These are phyloP conservation scores for Lasiodiplodia theobromae DNA, from an alignment of 2,329 filamentous ascomycete species.

Conservation along the genomic window DNA sequence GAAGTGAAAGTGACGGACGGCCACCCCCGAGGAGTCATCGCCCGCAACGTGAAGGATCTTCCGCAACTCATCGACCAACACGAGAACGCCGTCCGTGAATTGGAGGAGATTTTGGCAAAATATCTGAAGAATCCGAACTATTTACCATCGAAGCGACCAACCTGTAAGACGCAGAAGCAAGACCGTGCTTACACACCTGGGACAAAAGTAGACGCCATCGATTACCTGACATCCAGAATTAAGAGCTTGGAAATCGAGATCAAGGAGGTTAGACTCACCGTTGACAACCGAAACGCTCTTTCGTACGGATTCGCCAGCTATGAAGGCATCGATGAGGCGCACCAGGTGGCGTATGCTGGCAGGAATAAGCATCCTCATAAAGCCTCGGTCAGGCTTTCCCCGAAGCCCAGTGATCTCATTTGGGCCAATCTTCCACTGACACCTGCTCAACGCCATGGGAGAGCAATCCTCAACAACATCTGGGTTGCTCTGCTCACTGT, in stretches of 20 bases:
- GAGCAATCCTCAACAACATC: constrained; percentile 78
- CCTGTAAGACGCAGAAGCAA: constrained; percentile 80
- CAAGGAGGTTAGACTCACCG: constrained; percentile 77
- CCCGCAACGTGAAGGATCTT: constrained; percentile 89
- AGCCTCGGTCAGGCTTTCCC: constrained; percentile 78
- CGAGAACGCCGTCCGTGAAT: constrained; percentile 76
- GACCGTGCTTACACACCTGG: constrained; percentile 71
- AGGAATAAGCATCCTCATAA: constrained; percentile 83
- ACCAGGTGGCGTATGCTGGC: constrained; percentile 82
- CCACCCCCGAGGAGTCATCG: constrained; percentile 81
- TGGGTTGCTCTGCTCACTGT: constrained; percentile 84
- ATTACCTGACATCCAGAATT: constrained; percentile 88
- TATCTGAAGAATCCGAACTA: constrained; percentile 88
- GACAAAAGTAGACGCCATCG: constrained; percentile 88
- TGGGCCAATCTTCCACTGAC: constrained; percentile 90
- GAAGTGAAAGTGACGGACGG: constrained; percentile 78
- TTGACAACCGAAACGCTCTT: constrained; percentile 89
- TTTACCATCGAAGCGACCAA: constrained; percentile 77
- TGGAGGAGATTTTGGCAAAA: constrained; percentile 84
- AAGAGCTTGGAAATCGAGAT: constrained; percentile 82
- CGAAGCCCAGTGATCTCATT: constrained; percentile 88
- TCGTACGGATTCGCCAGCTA: constrained; percentile 95
- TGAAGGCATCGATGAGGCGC: constrained; percentile 84
- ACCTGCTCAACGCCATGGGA: constrained; percentile 72
- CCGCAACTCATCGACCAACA: constrained; percentile 87